These are phyloP conservation scores for Boletus hoseneyae DNA, from an alignment of 1,284 basidiomycete genomes.

Conservation along the genomic window DNA sequence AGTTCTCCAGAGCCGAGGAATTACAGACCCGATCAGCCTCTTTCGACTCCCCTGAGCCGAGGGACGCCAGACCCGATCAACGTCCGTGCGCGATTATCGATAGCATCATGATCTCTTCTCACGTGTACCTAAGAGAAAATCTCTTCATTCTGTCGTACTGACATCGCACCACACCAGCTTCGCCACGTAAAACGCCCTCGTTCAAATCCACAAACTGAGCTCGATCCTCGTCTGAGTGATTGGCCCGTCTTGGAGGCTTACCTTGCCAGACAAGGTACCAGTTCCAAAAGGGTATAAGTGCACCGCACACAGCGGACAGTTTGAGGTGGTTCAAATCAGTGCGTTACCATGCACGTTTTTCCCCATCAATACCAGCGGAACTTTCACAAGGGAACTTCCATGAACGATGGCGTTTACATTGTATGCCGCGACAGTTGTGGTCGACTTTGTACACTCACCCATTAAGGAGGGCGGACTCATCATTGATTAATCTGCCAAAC, in stretches of 20 bases:
- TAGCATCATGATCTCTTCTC: conserved; percentile 10
- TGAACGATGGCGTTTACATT: not conserved
- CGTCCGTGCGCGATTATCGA: conserved; percentile 21
- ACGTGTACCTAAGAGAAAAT: conserved; percentile 16
- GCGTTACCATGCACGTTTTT: conserved; percentile 10
- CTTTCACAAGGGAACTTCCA: conserved; percentile 1
- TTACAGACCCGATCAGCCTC: conserved; percentile 12
- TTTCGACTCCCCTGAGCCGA: conserved; percentile 11
- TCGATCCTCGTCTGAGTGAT: conserved; percentile 15
- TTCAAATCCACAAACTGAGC: conserved; percentile 6
- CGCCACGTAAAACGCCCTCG: conserved; percentile 24
- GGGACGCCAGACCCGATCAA: conserved; percentile 16
- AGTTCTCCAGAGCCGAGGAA: not conserved
- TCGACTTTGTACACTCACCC: not conserved
- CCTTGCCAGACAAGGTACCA: conserved; percentile 10
- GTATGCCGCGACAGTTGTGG: not conserved
- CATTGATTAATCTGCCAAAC: conserved; percentile 7
- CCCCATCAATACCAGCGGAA: not conserved
- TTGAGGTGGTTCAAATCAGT: conserved; percentile 6
- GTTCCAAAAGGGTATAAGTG: conserved; percentile 16
- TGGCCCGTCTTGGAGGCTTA: conserved; percentile 13
- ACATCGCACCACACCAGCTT: conserved; percentile 11
- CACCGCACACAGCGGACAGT: conserved; percentile 20
- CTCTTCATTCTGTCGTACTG: conserved; percentile 3
- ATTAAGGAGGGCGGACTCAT: not conserved